Evolutionary conservation across 257 asterid species (phyloP).

Genomic region (Verbascum thapsus): DNA sequence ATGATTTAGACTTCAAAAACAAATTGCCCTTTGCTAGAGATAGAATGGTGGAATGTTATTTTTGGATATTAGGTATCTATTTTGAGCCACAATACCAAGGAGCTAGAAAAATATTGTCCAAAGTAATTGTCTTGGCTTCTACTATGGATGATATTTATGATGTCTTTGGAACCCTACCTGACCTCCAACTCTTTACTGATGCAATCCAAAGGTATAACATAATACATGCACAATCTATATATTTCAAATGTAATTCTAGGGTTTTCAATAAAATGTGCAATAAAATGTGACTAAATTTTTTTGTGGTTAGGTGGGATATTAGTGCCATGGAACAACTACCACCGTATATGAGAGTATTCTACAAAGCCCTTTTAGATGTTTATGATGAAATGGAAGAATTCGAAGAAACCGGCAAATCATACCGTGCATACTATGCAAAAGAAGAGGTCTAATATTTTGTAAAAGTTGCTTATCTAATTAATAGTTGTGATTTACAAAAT

Average conservation of each 20-base stretch:
- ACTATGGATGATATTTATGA: slow-evolving; percentile 35
- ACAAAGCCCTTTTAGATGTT: slow-evolving; percentile 15
- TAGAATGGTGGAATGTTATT: slow-evolving; percentile 42
- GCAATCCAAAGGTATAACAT: slow-evolving; percentile 27
- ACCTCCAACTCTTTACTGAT: slow-evolving; percentile 30
- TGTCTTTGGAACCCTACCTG: slow-evolving; percentile 30
- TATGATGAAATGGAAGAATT: slow-evolving; percentile 27
- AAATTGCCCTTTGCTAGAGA: slow-evolving; percentile 41
- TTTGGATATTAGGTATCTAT: slow-evolving; percentile 33
- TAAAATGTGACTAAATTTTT: no score
- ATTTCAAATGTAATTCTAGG: no score
- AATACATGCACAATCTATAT: no score
- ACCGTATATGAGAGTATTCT: slow-evolving; percentile 17
- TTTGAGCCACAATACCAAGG: slow-evolving; percentile 34
- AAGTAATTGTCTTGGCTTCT: slow-evolving; percentile 19
- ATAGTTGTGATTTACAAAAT: no score
- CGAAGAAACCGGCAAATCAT: slow-evolving; percentile 1
- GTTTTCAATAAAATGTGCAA: no score
- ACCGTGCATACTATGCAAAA: slow-evolving; percentile 14
- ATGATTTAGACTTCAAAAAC: slow-evolving; percentile 12
- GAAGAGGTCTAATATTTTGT: slow-evolving; percentile 7
- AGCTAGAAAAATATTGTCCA: slow-evolving; percentile 27
- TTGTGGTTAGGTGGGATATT: slow-evolving; percentile 31
- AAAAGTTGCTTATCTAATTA: no score
- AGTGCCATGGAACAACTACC: slow-evolving; percentile 27